Base-by-base conservation (phyloP, 805 yeast genomes). In the Starmerella kuoi region DNA sequence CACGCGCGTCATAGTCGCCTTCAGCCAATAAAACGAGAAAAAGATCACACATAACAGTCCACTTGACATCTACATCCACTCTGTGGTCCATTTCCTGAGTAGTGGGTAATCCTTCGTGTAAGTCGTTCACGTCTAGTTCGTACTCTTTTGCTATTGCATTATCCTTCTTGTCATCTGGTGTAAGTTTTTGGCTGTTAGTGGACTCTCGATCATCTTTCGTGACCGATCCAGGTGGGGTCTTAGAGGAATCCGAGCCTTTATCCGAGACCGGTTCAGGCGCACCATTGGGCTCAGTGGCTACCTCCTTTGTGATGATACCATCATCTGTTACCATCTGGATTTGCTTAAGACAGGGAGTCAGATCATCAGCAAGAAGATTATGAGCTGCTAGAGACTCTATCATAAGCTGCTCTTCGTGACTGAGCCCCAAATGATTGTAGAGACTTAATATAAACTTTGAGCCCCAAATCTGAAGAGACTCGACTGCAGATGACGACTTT, bases 31-130 rank as follows among this genome's bases (percentile, higher is more conserved):
- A 65, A 8, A 83, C 69, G 32, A 91, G 65, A 56, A 88, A 88
- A 36, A 91, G 63, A 58, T 91, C 98, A 62, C 98, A 93, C 5
- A 91, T 65, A 12, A 88, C 72, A 0, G 95, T 87, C 98, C 98
- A 93, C 24, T 87, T 74, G 19, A 91, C 72, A 54, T 87, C 95
- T 41, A 82, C 70, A 22, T 77, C 74, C 6, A 79, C 26, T 2
- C 39, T 31, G 28, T 17, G 21, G 18, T 25, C 24, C 9, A 34
- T 15, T 17, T 27, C 19, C 17, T 6, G 30, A 5, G 35, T 11
- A 19, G 21, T 34, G 15, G 44, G 37, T 2, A 44, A 18, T 27
- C 44, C 45, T n/a, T 48, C 47, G 22, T 42, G 45, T 8, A 50
- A 41, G 23, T 46, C 50, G 11, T 26, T 40, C 15, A 33, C 45